Percentiles rank a stretch among this genome's conserved stretches.
Conservation (phyloP, 1,284 basidiomycete genomes). For the Sutorius eximius region DNA sequence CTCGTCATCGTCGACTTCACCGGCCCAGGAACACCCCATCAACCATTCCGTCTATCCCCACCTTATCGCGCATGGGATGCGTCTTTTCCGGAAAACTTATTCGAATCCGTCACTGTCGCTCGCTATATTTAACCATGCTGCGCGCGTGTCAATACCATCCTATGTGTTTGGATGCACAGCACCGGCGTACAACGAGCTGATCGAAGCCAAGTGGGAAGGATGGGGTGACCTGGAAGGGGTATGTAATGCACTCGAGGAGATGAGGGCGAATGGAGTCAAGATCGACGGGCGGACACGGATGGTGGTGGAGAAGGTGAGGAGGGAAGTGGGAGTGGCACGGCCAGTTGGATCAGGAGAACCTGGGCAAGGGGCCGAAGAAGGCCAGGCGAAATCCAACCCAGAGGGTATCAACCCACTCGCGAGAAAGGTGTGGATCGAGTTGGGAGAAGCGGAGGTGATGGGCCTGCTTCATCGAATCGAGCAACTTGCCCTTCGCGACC, state of each 20-base stretch:
- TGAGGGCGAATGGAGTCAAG: conserved; percentile 74
- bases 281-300: conserved; percentile 60
- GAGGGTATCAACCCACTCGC: conserved; percentile 19
- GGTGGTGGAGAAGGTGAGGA: conserved; percentile 66
- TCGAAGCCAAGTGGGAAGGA: conserved; percentile 76
- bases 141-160: conserved; percentile 68
- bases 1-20: conserved; percentile 1
- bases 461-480: conserved; percentile 41
- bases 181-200: conserved; percentile 80
- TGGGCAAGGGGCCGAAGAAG: conserved; percentile 36
- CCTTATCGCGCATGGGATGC: conserved; percentile 73
- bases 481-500: conserved; percentile 33
- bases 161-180: conserved; percentile 88
- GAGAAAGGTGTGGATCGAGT: conserved; percentile 17
- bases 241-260: conserved; percentile 71
- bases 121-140: conserved; percentile 79
- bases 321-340: conserved; percentile 55
- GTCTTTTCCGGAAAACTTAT: conserved; percentile 73
- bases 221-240: conserved; percentile 80
- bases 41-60: conserved; percentile 71
- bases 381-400: conserved; percentile 17
- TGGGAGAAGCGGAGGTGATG: conserved; percentile 37
- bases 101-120: conserved; percentile 78
- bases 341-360: conserved; percentile 4
- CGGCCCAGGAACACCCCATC: conserved; percentile 37